Evolutionary conservation across 1,284 basidiomycete species (phyloP).

Genomic region (Rhodotorula sp.): DNA sequence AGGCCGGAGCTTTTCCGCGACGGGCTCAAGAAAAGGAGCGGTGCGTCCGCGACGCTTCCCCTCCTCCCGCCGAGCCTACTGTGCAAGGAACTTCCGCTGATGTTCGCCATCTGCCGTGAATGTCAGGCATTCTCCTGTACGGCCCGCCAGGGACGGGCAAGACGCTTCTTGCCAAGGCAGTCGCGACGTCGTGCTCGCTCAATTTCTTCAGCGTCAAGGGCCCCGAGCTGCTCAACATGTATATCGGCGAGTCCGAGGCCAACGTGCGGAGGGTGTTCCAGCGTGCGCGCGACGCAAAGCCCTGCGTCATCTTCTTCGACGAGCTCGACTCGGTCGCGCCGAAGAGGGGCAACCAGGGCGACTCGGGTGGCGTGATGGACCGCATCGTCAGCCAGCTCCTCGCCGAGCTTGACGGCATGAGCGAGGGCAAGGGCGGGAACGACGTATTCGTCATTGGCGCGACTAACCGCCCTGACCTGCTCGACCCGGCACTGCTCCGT

Average conservation of each 20-base stretch:
- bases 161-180: constrained; percentile 56
- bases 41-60: constrained; percentile 54
- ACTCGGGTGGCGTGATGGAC: constrained; percentile 57
- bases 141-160: constrained; percentile 57
- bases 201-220: constrained; percentile 58
- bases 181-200: constrained; percentile 55
- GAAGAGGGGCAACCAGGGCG: constrained; percentile 56
- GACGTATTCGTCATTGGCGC: constrained; percentile 57
- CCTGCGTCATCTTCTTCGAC: constrained; percentile 57
- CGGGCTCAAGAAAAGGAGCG: constrained; percentile 93
- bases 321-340: constrained; percentile 56
- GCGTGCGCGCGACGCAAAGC: constrained; percentile 54
- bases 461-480: constrained; percentile 55
- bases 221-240: constrained; percentile 56
- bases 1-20: constrained; percentile 90
- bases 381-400: constrained; percentile 55
- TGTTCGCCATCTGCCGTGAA: too few species aligned
- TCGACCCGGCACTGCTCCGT: constrained; percentile 54
- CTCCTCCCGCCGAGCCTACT: constrained; percentile 1
- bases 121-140: constrained; percentile 59
- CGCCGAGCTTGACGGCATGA: constrained; percentile 56
- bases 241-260: constrained; percentile 56
- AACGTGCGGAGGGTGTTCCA: constrained; percentile 56
- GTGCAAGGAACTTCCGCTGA: neutral
- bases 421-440: constrained; percentile 49